Evolutionary conservation across 164 flowering plant species (phyloP).

Genomic region (Cinnamomum micranthum): DNA sequence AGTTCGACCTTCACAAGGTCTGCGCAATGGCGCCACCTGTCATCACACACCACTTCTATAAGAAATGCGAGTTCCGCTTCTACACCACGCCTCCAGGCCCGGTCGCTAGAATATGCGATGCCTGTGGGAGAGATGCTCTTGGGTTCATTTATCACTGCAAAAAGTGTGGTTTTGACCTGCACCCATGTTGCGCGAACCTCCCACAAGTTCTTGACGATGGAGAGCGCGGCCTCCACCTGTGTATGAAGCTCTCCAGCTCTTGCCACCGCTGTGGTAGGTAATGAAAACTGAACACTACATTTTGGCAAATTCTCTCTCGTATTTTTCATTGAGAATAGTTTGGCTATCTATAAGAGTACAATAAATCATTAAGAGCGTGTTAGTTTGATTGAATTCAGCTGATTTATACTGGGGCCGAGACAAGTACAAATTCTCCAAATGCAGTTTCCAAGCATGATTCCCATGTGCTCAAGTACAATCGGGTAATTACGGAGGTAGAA

Average conservation of each 20-base stretch:
- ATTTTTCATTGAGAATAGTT: no score
- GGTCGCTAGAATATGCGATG: conserved; percentile 38
- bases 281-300: no score
- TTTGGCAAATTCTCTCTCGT: no score
- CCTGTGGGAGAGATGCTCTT: conserved; percentile 37
- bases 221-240: conserved; percentile 33
- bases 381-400: no score
- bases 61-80: conserved; percentile 46
- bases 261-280: conserved; percentile 43
- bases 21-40: conserved; percentile 40
- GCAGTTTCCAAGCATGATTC: no score
- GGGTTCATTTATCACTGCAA: conserved; percentile 59
- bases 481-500: no score
- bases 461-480: no score
- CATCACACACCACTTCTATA: conserved; percentile 46
- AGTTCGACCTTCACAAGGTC: conserved; percentile 49
- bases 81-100: conserved; percentile 36
- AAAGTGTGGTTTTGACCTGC: conserved; percentile 54
- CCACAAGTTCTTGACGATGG: conserved; percentile 54
- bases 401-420: no score
- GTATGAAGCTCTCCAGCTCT: conserved; percentile 31
- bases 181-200: conserved; percentile 62
- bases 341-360: no score
- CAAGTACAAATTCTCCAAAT: no score
- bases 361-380: no score